These are phyloP conservation scores for Russula sp. DNA, from an alignment of 768 basidiomycete genomes.

Conservation along the genomic window DNA sequence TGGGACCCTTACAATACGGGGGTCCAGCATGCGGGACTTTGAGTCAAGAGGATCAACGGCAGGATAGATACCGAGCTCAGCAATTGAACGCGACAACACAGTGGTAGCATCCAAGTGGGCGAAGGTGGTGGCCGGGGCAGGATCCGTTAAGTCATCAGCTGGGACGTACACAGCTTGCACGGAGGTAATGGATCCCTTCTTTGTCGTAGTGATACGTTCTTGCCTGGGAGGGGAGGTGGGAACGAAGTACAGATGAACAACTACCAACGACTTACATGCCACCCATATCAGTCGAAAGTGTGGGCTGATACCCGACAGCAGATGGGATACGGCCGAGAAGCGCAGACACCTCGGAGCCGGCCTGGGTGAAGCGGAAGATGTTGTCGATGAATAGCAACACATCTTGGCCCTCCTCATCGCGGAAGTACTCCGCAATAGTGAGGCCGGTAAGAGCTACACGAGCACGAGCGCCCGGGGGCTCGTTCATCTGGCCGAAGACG, in stretches of 20 bases:
- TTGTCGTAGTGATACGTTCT: slow-evolving; percentile 99
- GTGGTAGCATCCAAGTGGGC: slow-evolving; percentile 99
- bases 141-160: slow-evolving; percentile 99
- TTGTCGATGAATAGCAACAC: slow-evolving; percentile 99
- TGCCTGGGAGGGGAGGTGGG: slow-evolving; percentile 47
- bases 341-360: slow-evolving; percentile 99
- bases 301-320: slow-evolving; percentile 99
- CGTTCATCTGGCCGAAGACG: slow-evolving; percentile 99
- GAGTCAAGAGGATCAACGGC: slow-evolving; percentile 99
- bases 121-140: slow-evolving; percentile 98
- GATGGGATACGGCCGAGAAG: slow-evolving; percentile 99
- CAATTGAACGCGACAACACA: slow-evolving; percentile 98
- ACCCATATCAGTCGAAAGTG: slow-evolving; percentile 99
- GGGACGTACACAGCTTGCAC: slow-evolving; percentile 99
- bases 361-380: slow-evolving; percentile 99
- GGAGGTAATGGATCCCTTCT: slow-evolving; percentile 99
- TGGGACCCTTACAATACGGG: slow-evolving; percentile 74
- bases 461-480: slow-evolving; percentile 99
- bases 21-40: slow-evolving; percentile 99
- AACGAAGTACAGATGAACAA: slow-evolving; percentile 9
- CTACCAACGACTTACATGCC: slow-evolving; percentile 65
- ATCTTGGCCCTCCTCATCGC: slow-evolving; percentile 99
- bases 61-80: slow-evolving; percentile 98
- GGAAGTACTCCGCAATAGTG: slow-evolving; percentile 99
- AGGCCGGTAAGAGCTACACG: slow-evolving; percentile 99